phyloP scores from a whole-genome alignment of 2,329 filamentous ascomycete genomes.

The Calonectria naviculata region DNA sequence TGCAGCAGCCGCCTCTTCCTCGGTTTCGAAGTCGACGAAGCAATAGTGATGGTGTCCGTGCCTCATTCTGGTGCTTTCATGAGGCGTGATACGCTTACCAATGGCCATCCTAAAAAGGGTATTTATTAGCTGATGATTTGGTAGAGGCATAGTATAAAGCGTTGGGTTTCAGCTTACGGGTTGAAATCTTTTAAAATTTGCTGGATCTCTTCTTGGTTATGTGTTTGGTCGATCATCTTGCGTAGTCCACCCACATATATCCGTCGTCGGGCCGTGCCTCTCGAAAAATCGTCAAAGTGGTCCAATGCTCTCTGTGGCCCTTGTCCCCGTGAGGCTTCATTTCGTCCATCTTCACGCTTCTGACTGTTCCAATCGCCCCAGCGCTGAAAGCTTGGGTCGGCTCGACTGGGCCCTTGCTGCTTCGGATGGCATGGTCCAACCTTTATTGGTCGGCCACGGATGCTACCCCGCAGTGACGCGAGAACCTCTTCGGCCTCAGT shows the following conservation, averaged over 20 bases:
- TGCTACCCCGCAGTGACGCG: slow-evolving; percentile 61
- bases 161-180: slow-evolving; percentile 10
- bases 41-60: slow-evolving; percentile 71
- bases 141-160: background rate
- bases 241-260: slow-evolving; percentile 64
- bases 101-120: slow-evolving; percentile 38
- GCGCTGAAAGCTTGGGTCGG: slow-evolving; percentile 46
- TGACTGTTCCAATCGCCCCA: slow-evolving; percentile 57
- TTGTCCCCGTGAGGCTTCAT: background rate
- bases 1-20: slow-evolving; percentile 64
- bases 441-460: slow-evolving; percentile 70
- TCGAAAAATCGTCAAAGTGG: slow-evolving; percentile 45
- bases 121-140: background rate
- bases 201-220: slow-evolving; percentile 58
- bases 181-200: slow-evolving; percentile 59
- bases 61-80: slow-evolving; percentile 62
- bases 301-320: slow-evolving; percentile 28
- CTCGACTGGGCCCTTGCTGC: slow-evolving; percentile 31
- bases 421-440: slow-evolving; percentile 74
- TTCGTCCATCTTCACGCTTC: slow-evolving; percentile 21
- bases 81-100: slow-evolving; percentile 68
- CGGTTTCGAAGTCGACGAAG: slow-evolving; percentile 71
- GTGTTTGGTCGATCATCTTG: slow-evolving; percentile 59
- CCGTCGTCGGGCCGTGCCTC: slow-evolving; percentile 48
- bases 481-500: slow-evolving; percentile 66